These are phyloP conservation scores for Centaurea solstitialis DNA, from an alignment of 129 eudicot species.

Conservation along the genomic window DNA sequence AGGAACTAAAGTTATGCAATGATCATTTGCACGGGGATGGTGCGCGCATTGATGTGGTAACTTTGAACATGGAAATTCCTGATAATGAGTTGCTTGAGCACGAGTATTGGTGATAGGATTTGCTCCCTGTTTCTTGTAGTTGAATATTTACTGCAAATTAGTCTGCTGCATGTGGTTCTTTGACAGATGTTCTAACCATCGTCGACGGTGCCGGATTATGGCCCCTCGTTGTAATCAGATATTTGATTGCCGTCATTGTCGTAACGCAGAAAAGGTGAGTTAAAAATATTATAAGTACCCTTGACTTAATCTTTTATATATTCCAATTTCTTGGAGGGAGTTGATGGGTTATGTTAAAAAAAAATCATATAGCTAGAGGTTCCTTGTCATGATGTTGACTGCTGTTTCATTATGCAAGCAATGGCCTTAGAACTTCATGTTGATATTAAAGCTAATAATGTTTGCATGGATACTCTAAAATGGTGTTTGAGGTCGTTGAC, in stretches of 20 bases:
- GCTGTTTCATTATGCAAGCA: background rate
- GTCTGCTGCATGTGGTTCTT: background rate
- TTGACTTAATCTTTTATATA: background rate
- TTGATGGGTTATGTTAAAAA: background rate
- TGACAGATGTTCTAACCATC: slow-evolving; percentile 70
- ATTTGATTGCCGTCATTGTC: slow-evolving; percentile 84
- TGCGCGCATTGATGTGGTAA: slow-evolving; percentile 18
- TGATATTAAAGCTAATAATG: background rate
- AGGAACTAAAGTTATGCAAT: slow-evolving; percentile 23
- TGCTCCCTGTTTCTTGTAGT: background rate
- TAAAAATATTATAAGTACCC: background rate
- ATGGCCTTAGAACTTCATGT: background rate
- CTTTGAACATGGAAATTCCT: slow-evolving; percentile 30
- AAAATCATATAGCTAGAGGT: background rate
- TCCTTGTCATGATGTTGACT: background rate
- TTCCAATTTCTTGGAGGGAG: background rate
- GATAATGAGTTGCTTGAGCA: slow-evolving; percentile 55
- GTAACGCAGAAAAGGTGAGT: slow-evolving; percentile 79
- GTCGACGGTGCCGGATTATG: slow-evolving; percentile 73
- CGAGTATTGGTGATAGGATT: slow-evolving; percentile 47
- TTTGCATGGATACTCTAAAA: no score
- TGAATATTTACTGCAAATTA: background rate
- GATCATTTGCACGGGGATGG: slow-evolving; percentile 24
- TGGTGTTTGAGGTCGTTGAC: background rate
- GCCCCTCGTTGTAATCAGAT: slow-evolving; percentile 90